phyloP scores from a whole-genome alignment of 2,329 filamentous ascomycete genomes.

The Verticillium dahliae region DNA sequence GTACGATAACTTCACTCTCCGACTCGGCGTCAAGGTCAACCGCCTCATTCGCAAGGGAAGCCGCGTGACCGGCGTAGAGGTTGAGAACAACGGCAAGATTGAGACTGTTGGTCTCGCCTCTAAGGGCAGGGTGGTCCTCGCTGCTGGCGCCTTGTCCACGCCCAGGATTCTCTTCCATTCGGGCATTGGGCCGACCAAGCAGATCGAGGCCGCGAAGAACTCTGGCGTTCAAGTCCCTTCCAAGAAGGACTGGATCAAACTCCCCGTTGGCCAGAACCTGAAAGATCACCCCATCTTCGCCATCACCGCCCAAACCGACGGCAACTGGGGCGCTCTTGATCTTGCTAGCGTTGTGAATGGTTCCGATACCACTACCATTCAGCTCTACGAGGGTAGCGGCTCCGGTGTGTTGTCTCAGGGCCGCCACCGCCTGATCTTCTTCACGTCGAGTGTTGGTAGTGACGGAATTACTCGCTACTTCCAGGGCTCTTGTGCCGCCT shows the following conservation, averaged over 20 bases:
- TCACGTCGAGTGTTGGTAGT: slow-evolving; percentile 34
- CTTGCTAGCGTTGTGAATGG: slow-evolving; percentile 16
- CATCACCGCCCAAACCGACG: slow-evolving; percentile 21
- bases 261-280: slow-evolving; percentile 35
- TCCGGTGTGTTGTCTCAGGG: slow-evolving; percentile 35
- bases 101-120: slow-evolving; percentile 13
- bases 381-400: slow-evolving; percentile 24
- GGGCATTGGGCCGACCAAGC: slow-evolving; percentile 43
- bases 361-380: slow-evolving; percentile 15
- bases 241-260: slow-evolving; percentile 17
- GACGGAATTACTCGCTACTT: slow-evolving; percentile 29
- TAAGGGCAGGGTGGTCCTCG: slow-evolving; percentile 9
- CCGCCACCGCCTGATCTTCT: slow-evolving; percentile 40
- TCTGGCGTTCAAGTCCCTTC: slow-evolving; percentile 18
- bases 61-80: slow-evolving; percentile 26
- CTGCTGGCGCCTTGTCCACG: slow-evolving; percentile 11
- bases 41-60: slow-evolving; percentile 14
- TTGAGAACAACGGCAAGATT: not conserved
- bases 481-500: slow-evolving; percentile 39
- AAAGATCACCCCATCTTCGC: slow-evolving; percentile 25
- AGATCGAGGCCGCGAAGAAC: slow-evolving; percentile 40
- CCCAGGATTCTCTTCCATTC: slow-evolving; percentile 47
- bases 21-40: slow-evolving; percentile 13
- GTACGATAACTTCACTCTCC: slow-evolving; percentile 28
- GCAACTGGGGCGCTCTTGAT: slow-evolving; percentile 17